Evolutionary conservation across 2,329 filamentous ascomycete species (phyloP).

Genomic region (Colletotrichum phormii): DNA sequence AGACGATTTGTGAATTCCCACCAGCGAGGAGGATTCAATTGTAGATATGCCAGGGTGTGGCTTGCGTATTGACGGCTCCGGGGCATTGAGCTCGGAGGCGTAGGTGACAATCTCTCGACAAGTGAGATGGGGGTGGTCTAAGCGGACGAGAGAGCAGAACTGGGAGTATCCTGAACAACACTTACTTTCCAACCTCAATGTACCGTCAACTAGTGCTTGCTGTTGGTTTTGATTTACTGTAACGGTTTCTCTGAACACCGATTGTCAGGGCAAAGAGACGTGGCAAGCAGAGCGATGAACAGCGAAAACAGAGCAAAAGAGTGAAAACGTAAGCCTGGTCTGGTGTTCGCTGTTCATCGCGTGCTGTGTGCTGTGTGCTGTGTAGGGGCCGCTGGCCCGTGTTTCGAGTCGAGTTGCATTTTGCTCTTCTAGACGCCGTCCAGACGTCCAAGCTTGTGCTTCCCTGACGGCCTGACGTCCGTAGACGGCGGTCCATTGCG

Average conservation of each 20-base stretch:
- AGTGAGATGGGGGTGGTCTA: constrained; percentile 4
- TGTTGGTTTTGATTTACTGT: not conserved
- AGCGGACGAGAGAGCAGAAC: not conserved
- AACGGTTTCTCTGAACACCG: not conserved
- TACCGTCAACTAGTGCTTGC: not conserved
- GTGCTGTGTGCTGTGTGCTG: not conserved
- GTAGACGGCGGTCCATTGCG: not conserved
- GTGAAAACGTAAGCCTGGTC: not conserved
- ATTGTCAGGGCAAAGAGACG: not conserved
- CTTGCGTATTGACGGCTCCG: not conserved
- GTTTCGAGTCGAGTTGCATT: constrained; percentile 29
- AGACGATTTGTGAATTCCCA: constrained; percentile 13
- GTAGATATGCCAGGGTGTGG: constrained; percentile 3
- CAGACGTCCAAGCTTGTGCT: constrained; percentile 1
- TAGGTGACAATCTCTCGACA: constrained; percentile 29
- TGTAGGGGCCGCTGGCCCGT: constrained; percentile 24
- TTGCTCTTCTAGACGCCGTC: constrained; percentile 18
- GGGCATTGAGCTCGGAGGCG: constrained; percentile 30
- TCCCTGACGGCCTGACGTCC: not conserved
- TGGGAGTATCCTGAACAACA: not conserved
- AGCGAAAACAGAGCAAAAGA: not conserved
- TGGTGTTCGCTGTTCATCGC: not conserved
- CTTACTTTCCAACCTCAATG: not conserved
- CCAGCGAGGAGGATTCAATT: constrained; percentile 1
- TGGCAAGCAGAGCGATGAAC: not conserved